Base-by-base conservation (phyloP, 2,329 filamentous ascomycete genomes). In the Colletotrichum phormii region DNA sequence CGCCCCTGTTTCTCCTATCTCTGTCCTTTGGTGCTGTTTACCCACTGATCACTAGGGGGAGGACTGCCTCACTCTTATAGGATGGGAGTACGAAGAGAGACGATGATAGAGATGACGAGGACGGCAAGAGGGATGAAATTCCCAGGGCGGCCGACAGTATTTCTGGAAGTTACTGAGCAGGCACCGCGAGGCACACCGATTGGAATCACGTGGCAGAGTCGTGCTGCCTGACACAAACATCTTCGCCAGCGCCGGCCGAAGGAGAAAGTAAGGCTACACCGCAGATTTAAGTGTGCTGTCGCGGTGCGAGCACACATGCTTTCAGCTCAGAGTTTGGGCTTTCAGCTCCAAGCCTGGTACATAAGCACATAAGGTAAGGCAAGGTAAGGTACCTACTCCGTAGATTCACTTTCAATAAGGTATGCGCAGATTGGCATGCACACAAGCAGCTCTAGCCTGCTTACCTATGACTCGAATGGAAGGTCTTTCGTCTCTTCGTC, bases 141-240 rank as follows among this genome's bases (percentile, higher is more conserved):
- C 8, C 2, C 33, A 35, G 33, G 11, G 33, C 33, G 8, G 33
- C 8, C 33, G 33, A 12, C 22, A 53, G 8, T 13, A 64, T n/a
- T 29, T 49, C 42, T 8, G 54, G 37, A 42, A 67, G 46, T 55
- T n/a, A 46, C 13, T 11, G 26, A 59, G 24, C 65, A 9, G 26
- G 62, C n/a, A 37, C 22, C 37, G 53, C 33, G 12, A 49, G 18
- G 8, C 22, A n/a, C 5, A 29, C 29, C 53, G 35, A 31, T 11
- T 26, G 55, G 31, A 54, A 64, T 61, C 60, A 61, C 67, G 66
- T 73, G 67, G 61, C 26, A 37, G 49, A 59, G 60, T 22, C 12
- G 60, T 71, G 67, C 61, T 65, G 60, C 60, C 66, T 64, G 54
- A 51, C 66, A 72, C 64, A 49, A 49, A 15, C 69, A 59, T 53